phyloP scores from a whole-genome alignment of 78 protist genomes.

The Chrysochromulina parva region DNA sequence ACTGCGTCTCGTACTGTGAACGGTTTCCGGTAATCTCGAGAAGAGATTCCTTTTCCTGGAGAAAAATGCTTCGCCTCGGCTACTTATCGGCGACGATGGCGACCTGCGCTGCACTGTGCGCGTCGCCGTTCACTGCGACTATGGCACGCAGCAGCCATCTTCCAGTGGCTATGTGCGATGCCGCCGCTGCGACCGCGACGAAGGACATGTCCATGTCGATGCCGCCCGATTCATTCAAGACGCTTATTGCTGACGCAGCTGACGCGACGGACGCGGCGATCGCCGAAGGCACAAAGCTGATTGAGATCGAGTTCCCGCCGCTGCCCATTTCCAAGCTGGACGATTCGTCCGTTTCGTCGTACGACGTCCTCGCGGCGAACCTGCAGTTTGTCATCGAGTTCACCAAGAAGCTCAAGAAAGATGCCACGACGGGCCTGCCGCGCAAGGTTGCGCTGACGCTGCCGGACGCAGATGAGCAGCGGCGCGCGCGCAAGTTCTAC shows the following conservation, averaged over 20 bases:
- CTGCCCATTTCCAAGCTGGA: neutral
- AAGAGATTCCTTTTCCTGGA: no score
- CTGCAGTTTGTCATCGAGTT: neutral
- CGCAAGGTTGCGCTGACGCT: neutral
- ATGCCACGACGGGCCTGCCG: no score
- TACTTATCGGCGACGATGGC: no score
- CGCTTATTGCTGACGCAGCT: neutral
- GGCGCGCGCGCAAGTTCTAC: neutral
- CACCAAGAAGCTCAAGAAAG: neutral
- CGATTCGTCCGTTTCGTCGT: neutral
- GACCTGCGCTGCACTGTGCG: no score
- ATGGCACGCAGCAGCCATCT: no score
- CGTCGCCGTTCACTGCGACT: no score
- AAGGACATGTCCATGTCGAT: neutral
- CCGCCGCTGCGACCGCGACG: no score
- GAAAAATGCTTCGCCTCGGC: no score
- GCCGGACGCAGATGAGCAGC: neutral
- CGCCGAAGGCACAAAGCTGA: neutral
- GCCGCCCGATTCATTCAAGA: neutral
- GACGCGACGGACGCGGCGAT: neutral
- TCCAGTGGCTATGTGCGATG: no score
- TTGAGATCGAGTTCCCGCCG: slow-evolving; percentile 1
- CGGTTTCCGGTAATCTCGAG: no score
- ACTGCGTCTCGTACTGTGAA: no score
- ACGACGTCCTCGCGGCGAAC: neutral